Conservation (phyloP, 345 rosid genomes). For the Hypericum androsaemum region DNA sequence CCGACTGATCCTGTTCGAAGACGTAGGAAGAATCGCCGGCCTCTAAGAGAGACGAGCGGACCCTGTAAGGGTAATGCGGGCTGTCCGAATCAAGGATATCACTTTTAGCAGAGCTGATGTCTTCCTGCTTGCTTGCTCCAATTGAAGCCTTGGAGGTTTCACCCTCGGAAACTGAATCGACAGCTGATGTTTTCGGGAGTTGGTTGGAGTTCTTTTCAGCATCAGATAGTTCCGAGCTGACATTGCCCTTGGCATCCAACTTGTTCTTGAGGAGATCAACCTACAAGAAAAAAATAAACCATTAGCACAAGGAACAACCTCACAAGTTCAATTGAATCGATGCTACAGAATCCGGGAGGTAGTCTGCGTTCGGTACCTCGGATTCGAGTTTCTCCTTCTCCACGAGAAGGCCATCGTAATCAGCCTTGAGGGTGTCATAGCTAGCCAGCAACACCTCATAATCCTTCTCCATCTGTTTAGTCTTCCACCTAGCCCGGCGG, state of each 20-base stretch:
- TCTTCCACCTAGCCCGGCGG: conserved; percentile 9
- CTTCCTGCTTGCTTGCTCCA: conserved; percentile 19
- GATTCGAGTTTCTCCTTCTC: conserved; percentile 1
- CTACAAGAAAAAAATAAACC: background rate
- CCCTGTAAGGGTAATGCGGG: conserved; percentile 38
- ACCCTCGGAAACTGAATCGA: conserved; percentile 15
- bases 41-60: conserved; percentile 29
- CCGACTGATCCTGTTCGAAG: conserved; percentile 25
- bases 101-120: conserved; percentile 20
- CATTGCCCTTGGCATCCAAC: conserved; percentile 11
- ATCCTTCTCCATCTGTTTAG: conserved; percentile 8
- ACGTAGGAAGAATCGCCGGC: conserved; percentile 21
- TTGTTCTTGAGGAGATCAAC: conserved; percentile 14
- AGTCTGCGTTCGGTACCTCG: background rate
- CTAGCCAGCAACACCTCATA: conserved; percentile 3
- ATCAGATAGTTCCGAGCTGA: conserved; percentile 10
- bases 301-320: background rate
- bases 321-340: too few relatives aligned
- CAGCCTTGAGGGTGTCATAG: conserved; percentile 7
- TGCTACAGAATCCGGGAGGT: too few relatives aligned
- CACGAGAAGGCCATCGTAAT: conserved; percentile 7
- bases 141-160: conserved; percentile 16
- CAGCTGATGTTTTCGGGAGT: background rate
- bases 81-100: conserved; percentile 26
- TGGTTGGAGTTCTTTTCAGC: conserved; percentile 12